Conservation (phyloP, 768 basidiomycete species). For the Arthromyces matolae region DNA sequence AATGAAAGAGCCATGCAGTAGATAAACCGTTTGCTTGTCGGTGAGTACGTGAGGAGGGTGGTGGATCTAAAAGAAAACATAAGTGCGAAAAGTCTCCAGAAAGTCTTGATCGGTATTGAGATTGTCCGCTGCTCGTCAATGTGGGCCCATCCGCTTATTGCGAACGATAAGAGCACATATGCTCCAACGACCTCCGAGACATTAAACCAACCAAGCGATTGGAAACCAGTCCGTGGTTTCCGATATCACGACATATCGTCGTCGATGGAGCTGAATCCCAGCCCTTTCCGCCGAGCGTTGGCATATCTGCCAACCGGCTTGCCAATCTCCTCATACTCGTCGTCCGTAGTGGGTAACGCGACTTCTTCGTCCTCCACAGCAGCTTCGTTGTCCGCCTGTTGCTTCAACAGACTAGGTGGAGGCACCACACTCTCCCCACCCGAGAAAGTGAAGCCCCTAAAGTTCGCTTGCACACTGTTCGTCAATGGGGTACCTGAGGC, state of each 20-base stretch:
- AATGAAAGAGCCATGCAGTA: too few relatives aligned
- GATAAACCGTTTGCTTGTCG: too few relatives aligned
- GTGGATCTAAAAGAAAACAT: background rate
- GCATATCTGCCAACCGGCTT: slow-evolving; percentile 71
- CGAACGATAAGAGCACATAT: slow-evolving; percentile 17
- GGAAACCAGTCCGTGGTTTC: too few relatives aligned
- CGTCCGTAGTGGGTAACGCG: slow-evolving; percentile 57
- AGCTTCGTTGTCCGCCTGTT: slow-evolving; percentile 52
- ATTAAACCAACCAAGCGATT: too few relatives aligned
- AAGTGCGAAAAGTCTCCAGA: slow-evolving; percentile 5
- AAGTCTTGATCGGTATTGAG: slow-evolving; percentile 8
- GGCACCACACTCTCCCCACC: slow-evolving; percentile 65
- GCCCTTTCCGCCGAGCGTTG: slow-evolving; percentile 45
- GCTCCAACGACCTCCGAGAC: slow-evolving; percentile 11
- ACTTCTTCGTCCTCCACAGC: slow-evolving; percentile 50
- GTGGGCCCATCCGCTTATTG: slow-evolving; percentile 18
- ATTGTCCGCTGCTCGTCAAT: slow-evolving; percentile 9
- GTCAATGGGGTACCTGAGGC: slow-evolving; percentile 71
- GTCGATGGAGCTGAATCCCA: slow-evolving; percentile 38
- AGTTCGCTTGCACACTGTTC: slow-evolving; percentile 93
- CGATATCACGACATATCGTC: slow-evolving; percentile 34
- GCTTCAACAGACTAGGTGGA: slow-evolving; percentile 36
- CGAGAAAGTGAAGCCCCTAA: slow-evolving; percentile 89
- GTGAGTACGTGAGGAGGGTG: slow-evolving; percentile 1
- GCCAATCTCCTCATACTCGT: slow-evolving; percentile 68